Conservation (phyloP, 2,329 filamentous ascomycete species). For the Periglandula ipomoeae region DNA sequence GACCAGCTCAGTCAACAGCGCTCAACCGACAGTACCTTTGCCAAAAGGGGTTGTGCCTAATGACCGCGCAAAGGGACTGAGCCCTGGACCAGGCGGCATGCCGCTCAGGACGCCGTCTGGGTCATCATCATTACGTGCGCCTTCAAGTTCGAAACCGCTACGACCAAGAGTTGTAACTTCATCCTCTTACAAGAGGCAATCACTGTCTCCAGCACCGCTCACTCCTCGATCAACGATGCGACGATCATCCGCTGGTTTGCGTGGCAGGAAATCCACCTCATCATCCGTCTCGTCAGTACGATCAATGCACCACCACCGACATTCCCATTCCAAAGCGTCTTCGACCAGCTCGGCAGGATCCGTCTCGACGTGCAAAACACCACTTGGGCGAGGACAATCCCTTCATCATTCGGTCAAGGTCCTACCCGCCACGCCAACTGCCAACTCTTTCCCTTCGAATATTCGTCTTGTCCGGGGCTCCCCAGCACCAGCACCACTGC, state of each 20-base stretch:
- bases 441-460: slow-evolving; percentile 68
- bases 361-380: slow-evolving; percentile 60
- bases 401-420: slow-evolving; percentile 91
- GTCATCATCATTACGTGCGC: slow-evolving; percentile 12
- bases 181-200: slow-evolving; percentile 59
- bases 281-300: slow-evolving; percentile 90
- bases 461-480: slow-evolving; percentile 68
- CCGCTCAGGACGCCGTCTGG: slow-evolving; percentile 15
- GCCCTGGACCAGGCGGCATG: slow-evolving; percentile 10
- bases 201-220: slow-evolving; percentile 75
- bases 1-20: slow-evolving; percentile 22
- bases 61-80: slow-evolving; percentile 30
- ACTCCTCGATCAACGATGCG: slow-evolving; percentile 83
- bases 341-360: slow-evolving; percentile 80
- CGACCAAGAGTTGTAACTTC: slow-evolving; percentile 23
- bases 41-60: slow-evolving; percentile 44
- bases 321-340: slow-evolving; percentile 87
- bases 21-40: slow-evolving; percentile 33
- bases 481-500: slow-evolving; percentile 39
- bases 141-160: slow-evolving; percentile 19
- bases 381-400: slow-evolving; percentile 54
- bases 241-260: slow-evolving; percentile 70
- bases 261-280: slow-evolving; percentile 90
- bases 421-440: slow-evolving; percentile 79
- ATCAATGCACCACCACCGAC: slow-evolving; percentile 78